Base-by-base conservation (phyloP, 768 basidiomycete species). In the Lyophyllum decastes region DNA sequence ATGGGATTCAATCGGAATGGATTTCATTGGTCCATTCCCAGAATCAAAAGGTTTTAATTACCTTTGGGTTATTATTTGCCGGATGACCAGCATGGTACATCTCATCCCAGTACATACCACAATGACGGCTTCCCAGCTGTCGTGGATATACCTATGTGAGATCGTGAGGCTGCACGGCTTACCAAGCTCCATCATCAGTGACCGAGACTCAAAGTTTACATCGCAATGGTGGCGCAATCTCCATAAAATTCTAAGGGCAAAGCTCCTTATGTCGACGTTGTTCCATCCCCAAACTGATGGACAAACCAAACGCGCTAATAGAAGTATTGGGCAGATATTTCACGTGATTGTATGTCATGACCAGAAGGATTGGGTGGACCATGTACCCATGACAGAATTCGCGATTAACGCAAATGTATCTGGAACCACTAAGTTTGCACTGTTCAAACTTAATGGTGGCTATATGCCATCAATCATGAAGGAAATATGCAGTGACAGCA, bases 191-290 rank as follows among this genome's bases (percentile, higher is more conserved):
- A 67, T 72, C 11, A 64, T 70, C 16, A 67, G 65, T 8, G 72
- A 76, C 41, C 52, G 70, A 17, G 69, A 71, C 25, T 58, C 68
- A 1, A 68, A 73, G 27, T 81, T 77, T 62, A 75, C 68, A 0
- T 70, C 67, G 1, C 52, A 57, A 12, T 76, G 76, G 55, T 76
- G 74, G 75, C 47, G 30, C 9, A 58, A 61, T 44, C 40, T 64
- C 1, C 55, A 57, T 44, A 57, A 51, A 24, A 9, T 57, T n/a
- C 30, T 57, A 35, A 49, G 49, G 34, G 22, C 56, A 16, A 56
- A 50, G 33, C 55, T 56, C 30, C 30, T 30, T 30, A 30, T 30
- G 30, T 30, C 30, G 10, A 30, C 30, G 30, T 30, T 10, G 30
- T 48, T 48, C 46, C 45, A 55, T 26, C 55, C 35, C 0, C 55